Conservation (phyloP, 2,329 filamentous ascomycete species). For the Eutypella sp. region DNA sequence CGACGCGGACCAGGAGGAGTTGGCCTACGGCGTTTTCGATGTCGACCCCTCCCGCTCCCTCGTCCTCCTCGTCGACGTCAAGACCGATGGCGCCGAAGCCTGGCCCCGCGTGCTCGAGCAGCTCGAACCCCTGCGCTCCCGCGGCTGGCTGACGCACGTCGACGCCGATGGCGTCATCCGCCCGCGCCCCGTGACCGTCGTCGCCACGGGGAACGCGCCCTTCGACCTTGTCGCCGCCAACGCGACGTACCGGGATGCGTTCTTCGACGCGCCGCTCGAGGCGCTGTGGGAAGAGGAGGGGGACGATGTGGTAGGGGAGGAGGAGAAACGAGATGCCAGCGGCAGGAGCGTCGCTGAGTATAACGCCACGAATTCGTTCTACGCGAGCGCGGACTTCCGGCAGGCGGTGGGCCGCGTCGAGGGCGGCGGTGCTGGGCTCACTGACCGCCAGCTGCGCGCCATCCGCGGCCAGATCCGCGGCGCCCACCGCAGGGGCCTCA, state of each 20-base stretch:
- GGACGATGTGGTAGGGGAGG: too few species aligned
- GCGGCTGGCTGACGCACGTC: slow-evolving; percentile 49
- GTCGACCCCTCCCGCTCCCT: slow-evolving; percentile 48
- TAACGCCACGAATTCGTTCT: slow-evolving; percentile 50
- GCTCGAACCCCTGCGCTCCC: slow-evolving; percentile 53
- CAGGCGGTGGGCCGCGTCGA: slow-evolving; percentile 43
- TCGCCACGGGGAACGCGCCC: slow-evolving; percentile 61
- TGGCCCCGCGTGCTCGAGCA: slow-evolving; percentile 50
- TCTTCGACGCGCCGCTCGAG: slow-evolving; percentile 61
- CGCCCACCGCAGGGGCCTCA: slow-evolving; percentile 45
- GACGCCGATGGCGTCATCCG: slow-evolving; percentile 45
- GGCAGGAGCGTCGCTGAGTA: too few species aligned
- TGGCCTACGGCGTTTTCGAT: slow-evolving; percentile 51
- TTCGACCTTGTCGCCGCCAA: slow-evolving; percentile 52
- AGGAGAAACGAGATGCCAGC: too few species aligned
- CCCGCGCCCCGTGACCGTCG: slow-evolving; percentile 58
- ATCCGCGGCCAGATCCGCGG: slow-evolving; percentile 39
- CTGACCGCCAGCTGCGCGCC: slow-evolving; percentile 32
- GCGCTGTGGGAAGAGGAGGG: slow-evolving; percentile 26
- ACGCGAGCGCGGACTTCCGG: slow-evolving; percentile 52
- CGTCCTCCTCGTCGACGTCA: slow-evolving; percentile 65
- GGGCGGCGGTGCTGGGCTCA: slow-evolving; percentile 34
- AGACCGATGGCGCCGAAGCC: slow-evolving; percentile 48
- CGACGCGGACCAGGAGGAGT: slow-evolving; percentile 25
- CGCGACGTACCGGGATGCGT: slow-evolving; percentile 52